Evolutionary conservation across 495 filamentous ascomycete species (phyloP).

Genomic region (Penicillium cinerascens): DNA sequence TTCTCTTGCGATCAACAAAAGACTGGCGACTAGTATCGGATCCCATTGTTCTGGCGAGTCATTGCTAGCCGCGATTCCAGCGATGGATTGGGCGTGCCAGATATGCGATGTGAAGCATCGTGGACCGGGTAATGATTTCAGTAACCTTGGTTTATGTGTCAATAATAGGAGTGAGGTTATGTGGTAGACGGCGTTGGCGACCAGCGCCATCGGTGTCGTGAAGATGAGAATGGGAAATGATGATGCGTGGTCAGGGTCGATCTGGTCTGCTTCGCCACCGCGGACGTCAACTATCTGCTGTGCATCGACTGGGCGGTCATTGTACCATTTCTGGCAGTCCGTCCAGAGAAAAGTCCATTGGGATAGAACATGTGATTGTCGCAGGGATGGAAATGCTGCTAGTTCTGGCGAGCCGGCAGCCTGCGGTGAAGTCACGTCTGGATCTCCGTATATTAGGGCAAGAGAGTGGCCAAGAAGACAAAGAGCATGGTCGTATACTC

Average conservation of each 20-base stretch:
- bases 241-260: constrained; percentile 24
- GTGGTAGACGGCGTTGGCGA: constrained; percentile 26
- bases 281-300: constrained; percentile 27
- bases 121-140: constrained; percentile 26
- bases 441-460: constrained; percentile 18
- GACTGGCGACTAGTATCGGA: constrained; percentile 20
- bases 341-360: constrained; percentile 28
- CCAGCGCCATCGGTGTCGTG: constrained; percentile 30
- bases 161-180: constrained; percentile 22
- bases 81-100: constrained; percentile 28
- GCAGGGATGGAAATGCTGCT: constrained; percentile 17
- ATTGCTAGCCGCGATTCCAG: constrained; percentile 23
- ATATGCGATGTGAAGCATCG: constrained; percentile 26
- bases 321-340: constrained; percentile 30
- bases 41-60: constrained; percentile 29
- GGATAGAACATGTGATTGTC: constrained; percentile 24
- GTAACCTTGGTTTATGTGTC: constrained; percentile 21
- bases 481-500: constrained; percentile 17
- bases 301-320: constrained; percentile 21
- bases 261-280: constrained; percentile 23
- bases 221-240: constrained; percentile 26
- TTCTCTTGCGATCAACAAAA: constrained; percentile 19
- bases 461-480: constrained; percentile 22
- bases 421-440: constrained; percentile 10
- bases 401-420: constrained; percentile 9